Evolutionary conservation across 495 filamentous ascomycete genomes (phyloP).

Genomic region (Aspergillus mulundensis): DNA sequence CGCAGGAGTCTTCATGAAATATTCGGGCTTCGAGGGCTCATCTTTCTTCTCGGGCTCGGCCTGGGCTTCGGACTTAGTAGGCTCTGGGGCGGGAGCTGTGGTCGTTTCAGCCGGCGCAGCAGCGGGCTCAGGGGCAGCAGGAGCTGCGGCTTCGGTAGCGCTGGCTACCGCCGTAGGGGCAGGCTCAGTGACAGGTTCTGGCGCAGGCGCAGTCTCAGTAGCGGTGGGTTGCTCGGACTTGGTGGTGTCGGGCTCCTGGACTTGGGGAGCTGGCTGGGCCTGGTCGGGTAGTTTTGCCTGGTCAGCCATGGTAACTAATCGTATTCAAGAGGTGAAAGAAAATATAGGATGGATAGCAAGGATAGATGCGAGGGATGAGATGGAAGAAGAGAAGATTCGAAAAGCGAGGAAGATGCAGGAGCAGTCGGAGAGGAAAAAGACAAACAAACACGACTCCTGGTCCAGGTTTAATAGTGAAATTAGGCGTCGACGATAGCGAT

Average conservation of each 20-base stretch:
- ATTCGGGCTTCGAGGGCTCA: constrained; percentile 15
- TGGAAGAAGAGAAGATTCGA: background rate
- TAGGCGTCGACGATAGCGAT: background rate
- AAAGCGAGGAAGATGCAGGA: constrained; percentile 3
- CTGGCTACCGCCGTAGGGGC: background rate
- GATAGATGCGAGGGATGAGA: background rate
- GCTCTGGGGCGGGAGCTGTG: constrained; percentile 12
- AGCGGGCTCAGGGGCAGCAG: constrained; percentile 7
- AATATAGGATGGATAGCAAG: constrained; percentile 2
- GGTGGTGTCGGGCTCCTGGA: constrained; percentile 13
- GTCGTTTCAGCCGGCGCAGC: background rate
- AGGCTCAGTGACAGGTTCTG: background rate
- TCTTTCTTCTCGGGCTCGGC: background rate
- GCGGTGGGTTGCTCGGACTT: constrained; percentile 5
- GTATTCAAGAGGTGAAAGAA: background rate
- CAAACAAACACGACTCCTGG: constrained; percentile 3
- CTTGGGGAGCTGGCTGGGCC: constrained; percentile 8
- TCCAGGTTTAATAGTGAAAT: background rate
- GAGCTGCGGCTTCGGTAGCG: background rate
- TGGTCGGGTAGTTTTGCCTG: constrained; percentile 16
- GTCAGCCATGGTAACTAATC: constrained; percentile 18
- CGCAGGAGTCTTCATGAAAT: constrained; percentile 36
- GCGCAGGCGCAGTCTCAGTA: constrained; percentile 2
- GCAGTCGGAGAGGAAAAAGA: background rate
- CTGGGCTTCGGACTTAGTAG: constrained; percentile 3